Percentiles rank a stretch among this genome's conserved stretches.
Conservation (phyloP, 225 moss, liverwort and hornwort genomes). For the Pseudisothecium myosuroides region DNA sequence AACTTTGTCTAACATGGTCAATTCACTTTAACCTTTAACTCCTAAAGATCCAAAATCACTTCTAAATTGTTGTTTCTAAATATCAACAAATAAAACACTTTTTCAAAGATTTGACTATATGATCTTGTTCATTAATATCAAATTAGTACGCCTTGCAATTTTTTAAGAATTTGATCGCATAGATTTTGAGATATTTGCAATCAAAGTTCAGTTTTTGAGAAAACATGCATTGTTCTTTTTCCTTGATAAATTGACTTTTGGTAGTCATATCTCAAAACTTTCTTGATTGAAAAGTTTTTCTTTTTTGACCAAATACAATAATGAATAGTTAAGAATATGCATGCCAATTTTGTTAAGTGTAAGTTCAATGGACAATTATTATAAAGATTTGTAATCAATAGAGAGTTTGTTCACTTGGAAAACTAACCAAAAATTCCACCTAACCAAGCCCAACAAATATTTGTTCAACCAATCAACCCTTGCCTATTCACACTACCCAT, state of each 20-base stretch:
- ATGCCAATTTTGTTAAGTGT: neutral
- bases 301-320: neutral
- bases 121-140: neutral
- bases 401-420: too few species aligned
- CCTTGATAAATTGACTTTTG: accelerated
- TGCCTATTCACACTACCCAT: neutral
- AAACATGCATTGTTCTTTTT: neutral
- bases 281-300: neutral
- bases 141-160: neutral
- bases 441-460: neutral
- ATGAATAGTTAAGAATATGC: neutral
- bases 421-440: neutral
- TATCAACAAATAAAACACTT: neutral
- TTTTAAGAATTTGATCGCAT: accelerated
- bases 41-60: neutral
- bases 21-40: neutral
- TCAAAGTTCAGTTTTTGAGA: neutral
- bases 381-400: neutral
- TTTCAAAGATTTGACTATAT: neutral
- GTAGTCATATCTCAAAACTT: neutral
- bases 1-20: neutral
- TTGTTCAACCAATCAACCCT: neutral
- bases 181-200: neutral
- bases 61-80: accelerated
- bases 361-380: neutral